Conservation (phyloP, 2,329 filamentous ascomycete genomes). For the Epichloe sylvatica region DNA sequence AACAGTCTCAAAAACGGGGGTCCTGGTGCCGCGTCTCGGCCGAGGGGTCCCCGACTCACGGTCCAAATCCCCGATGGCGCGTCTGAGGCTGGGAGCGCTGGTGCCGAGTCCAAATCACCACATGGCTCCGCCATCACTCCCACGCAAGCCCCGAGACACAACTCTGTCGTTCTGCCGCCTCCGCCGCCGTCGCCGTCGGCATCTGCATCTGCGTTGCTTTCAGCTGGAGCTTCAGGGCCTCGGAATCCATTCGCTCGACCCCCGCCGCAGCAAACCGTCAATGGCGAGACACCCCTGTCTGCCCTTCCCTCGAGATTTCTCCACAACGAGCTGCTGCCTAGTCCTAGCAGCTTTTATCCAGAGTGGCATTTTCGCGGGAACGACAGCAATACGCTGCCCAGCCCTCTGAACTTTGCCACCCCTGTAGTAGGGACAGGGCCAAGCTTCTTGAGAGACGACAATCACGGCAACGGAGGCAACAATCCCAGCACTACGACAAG, state of each 20-base stretch:
- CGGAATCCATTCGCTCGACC: constrained; percentile 93
- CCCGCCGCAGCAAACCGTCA: constrained; percentile 52
- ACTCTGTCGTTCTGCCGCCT: constrained; percentile 71
- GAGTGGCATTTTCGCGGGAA: constrained; percentile 67
- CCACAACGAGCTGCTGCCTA: constrained; percentile 73
- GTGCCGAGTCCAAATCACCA: constrained; percentile 55
- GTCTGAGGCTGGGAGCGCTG: constrained; percentile 61
- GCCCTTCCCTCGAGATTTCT: constrained; percentile 86
- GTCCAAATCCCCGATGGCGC: constrained; percentile 91
- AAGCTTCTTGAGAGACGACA: constrained; percentile 48
- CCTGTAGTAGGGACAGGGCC: constrained; percentile 52
- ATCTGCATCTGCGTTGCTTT: constrained; percentile 66
- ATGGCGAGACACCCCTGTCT: constrained; percentile 63
- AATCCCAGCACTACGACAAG: constrained; percentile 8
- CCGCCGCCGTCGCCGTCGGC: constrained; percentile 88
- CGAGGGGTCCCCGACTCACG: constrained; percentile 65
- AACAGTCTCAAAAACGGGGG: constrained; percentile 53
- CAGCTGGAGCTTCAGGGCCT: constrained; percentile 80
- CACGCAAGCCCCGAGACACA: constrained; percentile 37
- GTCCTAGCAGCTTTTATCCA: constrained; percentile 81
- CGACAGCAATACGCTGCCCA: constrained; percentile 78
- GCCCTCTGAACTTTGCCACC: constrained; percentile 84
- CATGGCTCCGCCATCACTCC: constrained; percentile 46
- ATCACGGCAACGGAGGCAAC: constrained; percentile 9
- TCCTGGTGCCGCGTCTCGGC: constrained; percentile 50